Conservation (phyloP, 1,139 yeast species). For the Casaregolazyma lundiana region DNA sequence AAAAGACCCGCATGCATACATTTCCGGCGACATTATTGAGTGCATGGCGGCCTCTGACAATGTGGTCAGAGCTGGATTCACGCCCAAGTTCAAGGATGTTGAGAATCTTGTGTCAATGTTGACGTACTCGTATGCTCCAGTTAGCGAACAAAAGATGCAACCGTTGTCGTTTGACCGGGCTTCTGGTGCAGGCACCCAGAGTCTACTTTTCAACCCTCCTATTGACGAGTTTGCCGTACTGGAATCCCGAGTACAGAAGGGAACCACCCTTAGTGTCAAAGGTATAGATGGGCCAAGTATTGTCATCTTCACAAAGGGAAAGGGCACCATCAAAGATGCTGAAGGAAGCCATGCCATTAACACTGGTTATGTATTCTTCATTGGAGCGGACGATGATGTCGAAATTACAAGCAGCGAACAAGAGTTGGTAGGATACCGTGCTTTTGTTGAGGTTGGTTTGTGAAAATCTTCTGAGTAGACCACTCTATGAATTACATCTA, state of each 20-base stretch:
- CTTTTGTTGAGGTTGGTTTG: constrained; percentile 42
- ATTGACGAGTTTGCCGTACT: constrained; percentile 92
- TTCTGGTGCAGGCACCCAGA: constrained; percentile 40
- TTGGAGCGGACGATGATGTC: constrained; percentile 70
- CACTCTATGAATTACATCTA: background rate
- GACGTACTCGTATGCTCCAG: constrained; percentile 84
- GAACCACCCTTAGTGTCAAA: constrained; percentile 47
- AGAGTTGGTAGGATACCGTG: constrained; percentile 75
- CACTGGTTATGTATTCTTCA: constrained; percentile 77
- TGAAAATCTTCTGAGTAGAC: background rate
- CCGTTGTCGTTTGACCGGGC: constrained; percentile 59
- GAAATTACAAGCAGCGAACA: constrained; percentile 51
- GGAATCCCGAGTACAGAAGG: constrained; percentile 56
- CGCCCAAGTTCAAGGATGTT: constrained; percentile 97
- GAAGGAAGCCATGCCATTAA: constrained; percentile 38
- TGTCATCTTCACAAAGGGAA: constrained; percentile 75
- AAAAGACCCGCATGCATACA: constrained; percentile 97
- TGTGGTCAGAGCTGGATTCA: constrained; percentile 97
- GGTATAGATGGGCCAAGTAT: constrained; percentile 84
- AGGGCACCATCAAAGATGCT: constrained; percentile 53
- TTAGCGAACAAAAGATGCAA: constrained; percentile 88
- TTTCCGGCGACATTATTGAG: constrained; percentile 93
- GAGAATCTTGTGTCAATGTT: constrained; percentile 82
- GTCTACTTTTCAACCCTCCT: constrained; percentile 86
- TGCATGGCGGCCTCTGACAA: constrained; percentile 99